Evolutionary conservation across 371 early-diverging fungal species (phyloP).

Genomic region (Lichtheimia corymbifera): DNA sequence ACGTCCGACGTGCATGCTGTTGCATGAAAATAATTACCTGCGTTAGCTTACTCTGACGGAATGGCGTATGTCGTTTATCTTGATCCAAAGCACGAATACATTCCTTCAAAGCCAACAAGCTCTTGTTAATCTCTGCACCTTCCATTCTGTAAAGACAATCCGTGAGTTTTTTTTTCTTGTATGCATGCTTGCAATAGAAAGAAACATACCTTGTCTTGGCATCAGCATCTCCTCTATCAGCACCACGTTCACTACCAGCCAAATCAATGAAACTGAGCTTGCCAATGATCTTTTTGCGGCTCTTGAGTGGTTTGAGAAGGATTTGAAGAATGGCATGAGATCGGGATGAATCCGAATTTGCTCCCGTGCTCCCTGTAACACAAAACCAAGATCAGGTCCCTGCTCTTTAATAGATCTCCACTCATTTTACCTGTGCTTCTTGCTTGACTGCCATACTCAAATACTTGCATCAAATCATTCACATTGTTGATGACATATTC

Average conservation of each 20-base stretch:
- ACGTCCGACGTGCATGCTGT: no score
- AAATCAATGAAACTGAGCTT: constrained; percentile 96
- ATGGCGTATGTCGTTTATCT: constrained; percentile 92
- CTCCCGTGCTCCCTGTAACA: constrained; percentile 72
- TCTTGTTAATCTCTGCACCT: constrained; percentile 98
- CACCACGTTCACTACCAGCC: constrained; percentile 98
- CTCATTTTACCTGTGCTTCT: constrained; percentile 79
- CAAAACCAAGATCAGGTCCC: constrained; percentile 2
- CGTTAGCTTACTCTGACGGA: constrained; percentile 97
- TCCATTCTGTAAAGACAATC: constrained; percentile 71
- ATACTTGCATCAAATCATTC: constrained; percentile 84
- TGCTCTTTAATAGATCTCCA: no score
- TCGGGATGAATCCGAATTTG: constrained; percentile 95
- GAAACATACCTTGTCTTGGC: constrained; percentile 70
- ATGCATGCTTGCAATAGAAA: not conserved
- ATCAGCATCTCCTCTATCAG: constrained; percentile 92
- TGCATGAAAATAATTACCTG: constrained; percentile 55
- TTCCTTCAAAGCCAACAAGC: constrained; percentile 95
- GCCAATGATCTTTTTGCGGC: constrained; percentile 55
- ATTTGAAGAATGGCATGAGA: constrained; percentile 97
- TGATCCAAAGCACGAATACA: constrained; percentile 97
- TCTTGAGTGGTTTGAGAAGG: constrained; percentile 70
- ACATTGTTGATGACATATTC: constrained; percentile 82
- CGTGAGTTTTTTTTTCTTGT: not conserved
- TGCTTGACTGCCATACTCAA: constrained; percentile 85